A percentile compares a stretch with the other conserved stretches of the same genome.
These are phyloP conservation scores for Polyplosphaeria fusca DNA, from an alignment of 495 filamentous ascomycete species.

Conservation along the genomic window DNA sequence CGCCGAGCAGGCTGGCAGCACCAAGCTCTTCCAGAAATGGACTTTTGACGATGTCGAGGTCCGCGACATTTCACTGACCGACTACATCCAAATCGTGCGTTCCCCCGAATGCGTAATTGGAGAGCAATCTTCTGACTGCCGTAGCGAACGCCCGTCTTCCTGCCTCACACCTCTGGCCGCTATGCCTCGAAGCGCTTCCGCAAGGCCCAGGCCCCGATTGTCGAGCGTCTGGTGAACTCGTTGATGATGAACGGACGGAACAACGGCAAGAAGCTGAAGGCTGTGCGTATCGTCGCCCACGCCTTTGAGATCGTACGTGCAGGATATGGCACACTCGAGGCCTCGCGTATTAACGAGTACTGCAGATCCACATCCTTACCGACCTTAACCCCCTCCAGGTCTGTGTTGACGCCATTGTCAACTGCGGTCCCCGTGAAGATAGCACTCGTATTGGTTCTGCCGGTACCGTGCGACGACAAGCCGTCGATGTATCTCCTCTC, in stretches of 20 bases:
- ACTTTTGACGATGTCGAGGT: constrained; percentile 99
- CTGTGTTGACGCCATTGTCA: constrained; percentile 98
- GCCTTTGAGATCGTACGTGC: constrained; percentile 98
- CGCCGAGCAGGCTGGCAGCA: constrained; percentile 78
- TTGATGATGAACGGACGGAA: constrained; percentile 99
- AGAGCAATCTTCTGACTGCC: too few species aligned
- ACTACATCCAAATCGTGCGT: too few species aligned
- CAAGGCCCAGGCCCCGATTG: constrained; percentile 99
- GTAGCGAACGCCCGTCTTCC: constrained; percentile 95
- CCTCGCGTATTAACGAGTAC: too few species aligned
- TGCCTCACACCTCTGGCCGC: constrained; percentile 96
- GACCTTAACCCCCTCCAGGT: constrained; percentile 99
- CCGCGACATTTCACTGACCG: constrained; percentile 98
- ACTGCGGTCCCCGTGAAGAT: constrained; percentile 99
- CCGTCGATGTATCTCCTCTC: constrained; percentile 98
- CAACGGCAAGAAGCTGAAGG: constrained; percentile 99
- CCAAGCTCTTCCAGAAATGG: constrained; percentile 98
- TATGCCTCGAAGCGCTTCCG: constrained; percentile 99
- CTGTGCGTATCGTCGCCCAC: constrained; percentile 98
- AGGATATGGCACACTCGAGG: too few species aligned
- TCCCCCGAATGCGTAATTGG: too few species aligned
- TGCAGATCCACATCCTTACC: constrained; percentile 99
- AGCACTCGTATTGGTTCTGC: constrained; percentile 98
- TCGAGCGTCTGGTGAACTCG: constrained; percentile 99
- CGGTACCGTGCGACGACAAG: constrained; percentile 98